phyloP scores from a whole-genome alignment of 2,329 filamentous ascomycete genomes.

The Nemania diffusa region DNA sequence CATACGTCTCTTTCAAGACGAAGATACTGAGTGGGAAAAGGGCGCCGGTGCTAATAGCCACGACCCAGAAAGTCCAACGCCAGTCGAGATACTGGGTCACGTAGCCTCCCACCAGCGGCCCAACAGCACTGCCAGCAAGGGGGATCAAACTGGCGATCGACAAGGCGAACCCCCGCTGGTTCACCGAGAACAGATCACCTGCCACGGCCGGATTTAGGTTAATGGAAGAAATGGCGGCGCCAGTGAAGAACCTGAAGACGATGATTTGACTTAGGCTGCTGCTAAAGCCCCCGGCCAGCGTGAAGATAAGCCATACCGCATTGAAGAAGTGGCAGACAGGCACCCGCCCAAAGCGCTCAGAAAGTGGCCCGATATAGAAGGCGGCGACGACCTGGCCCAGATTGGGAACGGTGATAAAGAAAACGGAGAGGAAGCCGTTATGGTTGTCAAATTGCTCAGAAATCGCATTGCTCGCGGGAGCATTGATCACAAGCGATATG shows the following conservation, averaged over 20 bases:
- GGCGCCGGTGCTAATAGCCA: not conserved
- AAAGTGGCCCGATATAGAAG: not conserved
- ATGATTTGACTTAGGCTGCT: not conserved
- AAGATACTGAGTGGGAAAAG: not conserved
- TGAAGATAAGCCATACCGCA: not conserved
- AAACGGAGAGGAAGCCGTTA: not conserved
- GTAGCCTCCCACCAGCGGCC: not conserved
- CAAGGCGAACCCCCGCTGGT: not conserved
- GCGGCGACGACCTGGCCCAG: not conserved
- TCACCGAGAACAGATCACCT: not conserved
- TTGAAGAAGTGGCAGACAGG: not conserved
- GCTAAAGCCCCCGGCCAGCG: constrained; percentile 2
- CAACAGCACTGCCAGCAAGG: not conserved
- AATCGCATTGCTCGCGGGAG: not conserved
- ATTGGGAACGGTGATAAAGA: not conserved
- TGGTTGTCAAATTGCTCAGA: not conserved
- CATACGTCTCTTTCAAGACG: not conserved
- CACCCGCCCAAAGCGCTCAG: not conserved
- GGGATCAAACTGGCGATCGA: not conserved
- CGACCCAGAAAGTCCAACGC: not conserved
- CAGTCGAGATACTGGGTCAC: not conserved
- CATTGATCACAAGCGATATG: not conserved
- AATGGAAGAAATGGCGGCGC: not conserved
- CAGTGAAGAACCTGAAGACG: not conserved
- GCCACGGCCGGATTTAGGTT: not conserved